Evolutionary conservation across 306 rosid genomes (phyloP).

Genomic region (Vigna radiata): DNA sequence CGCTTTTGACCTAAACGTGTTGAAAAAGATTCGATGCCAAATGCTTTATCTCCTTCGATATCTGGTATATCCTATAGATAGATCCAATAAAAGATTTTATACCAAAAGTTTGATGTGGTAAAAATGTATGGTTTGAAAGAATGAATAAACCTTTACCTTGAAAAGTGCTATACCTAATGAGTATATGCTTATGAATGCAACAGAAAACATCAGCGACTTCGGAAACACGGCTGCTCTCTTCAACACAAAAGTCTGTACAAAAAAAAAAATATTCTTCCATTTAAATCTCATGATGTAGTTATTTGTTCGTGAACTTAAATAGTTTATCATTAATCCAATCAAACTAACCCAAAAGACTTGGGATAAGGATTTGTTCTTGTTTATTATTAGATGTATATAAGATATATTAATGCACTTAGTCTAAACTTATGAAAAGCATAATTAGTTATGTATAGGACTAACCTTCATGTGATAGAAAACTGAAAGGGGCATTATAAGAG

Average conservation of each 20-base stretch:
- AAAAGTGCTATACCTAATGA: background rate
- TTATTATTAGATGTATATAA: background rate
- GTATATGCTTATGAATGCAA: background rate
- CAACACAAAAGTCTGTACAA: constrained; percentile 1
- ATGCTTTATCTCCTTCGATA: constrained; percentile 77
- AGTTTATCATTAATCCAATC: background rate
- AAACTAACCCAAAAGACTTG: background rate
- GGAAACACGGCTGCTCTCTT: background rate
- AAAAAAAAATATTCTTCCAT: too few relatives aligned
- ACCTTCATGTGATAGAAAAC: constrained; percentile 4
- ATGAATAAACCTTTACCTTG: background rate
- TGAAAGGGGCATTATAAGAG: background rate
- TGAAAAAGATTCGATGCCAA: constrained; percentile 67
- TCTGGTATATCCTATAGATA: constrained; percentile 79
- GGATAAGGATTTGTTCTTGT: background rate
- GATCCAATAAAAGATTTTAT: background rate
- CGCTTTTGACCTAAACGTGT: constrained; percentile 68
- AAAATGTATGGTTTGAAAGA: background rate
- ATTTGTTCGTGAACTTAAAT: background rate
- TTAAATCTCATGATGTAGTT: too few relatives aligned
- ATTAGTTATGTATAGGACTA: background rate
- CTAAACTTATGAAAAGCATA: background rate
- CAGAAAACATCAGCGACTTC: background rate
- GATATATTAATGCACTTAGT: background rate
- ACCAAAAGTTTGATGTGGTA: background rate